Conservation (phyloP, 164 flowering plant genomes). For the Sextonia rubra region DNA sequence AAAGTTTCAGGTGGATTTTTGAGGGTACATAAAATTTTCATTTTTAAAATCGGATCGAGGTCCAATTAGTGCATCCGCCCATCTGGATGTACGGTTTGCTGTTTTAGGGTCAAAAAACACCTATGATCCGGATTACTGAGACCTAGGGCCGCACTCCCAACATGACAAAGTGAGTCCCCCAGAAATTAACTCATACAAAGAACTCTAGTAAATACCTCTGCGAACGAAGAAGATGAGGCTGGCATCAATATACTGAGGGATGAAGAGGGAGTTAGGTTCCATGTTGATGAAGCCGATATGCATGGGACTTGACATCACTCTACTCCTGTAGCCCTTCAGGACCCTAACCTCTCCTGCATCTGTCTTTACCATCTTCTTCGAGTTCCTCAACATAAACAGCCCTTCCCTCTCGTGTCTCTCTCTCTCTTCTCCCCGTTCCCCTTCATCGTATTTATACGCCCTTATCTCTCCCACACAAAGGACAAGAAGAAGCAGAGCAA, state of each 20-base stretch:
- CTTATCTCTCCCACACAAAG: no score
- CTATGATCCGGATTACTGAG: no score
- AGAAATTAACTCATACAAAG: no score
- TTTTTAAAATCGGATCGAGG: no score
- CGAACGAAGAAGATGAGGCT: conserved; percentile 66
- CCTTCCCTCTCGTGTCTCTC: conserved; percentile 12
- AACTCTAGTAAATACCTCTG: conserved; percentile 38
- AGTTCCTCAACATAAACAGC: conserved; percentile 48
- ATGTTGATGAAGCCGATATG: conserved; percentile 82
- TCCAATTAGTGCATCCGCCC: no score
- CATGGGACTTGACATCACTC: conserved; percentile 31
- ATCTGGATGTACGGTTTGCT: no score
- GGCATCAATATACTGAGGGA: conserved; percentile 90
- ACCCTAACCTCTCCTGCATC: conserved; percentile 79
- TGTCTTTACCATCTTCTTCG: conserved; percentile 46
- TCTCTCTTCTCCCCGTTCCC: conserved; percentile 14
- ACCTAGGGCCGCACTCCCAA: no score
- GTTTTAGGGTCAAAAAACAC: no score
- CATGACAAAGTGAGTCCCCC: no score
- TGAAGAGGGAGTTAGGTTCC: conserved; percentile 72
- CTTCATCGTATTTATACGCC: background rate
- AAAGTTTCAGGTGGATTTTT: no score
- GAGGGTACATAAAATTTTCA: no score
- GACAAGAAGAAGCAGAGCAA: background rate
- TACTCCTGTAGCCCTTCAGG: conserved; percentile 32